Evolutionary conservation across 2,329 filamentous ascomycete species (phyloP).

Genomic region (Claviceps fusiformis): DNA sequence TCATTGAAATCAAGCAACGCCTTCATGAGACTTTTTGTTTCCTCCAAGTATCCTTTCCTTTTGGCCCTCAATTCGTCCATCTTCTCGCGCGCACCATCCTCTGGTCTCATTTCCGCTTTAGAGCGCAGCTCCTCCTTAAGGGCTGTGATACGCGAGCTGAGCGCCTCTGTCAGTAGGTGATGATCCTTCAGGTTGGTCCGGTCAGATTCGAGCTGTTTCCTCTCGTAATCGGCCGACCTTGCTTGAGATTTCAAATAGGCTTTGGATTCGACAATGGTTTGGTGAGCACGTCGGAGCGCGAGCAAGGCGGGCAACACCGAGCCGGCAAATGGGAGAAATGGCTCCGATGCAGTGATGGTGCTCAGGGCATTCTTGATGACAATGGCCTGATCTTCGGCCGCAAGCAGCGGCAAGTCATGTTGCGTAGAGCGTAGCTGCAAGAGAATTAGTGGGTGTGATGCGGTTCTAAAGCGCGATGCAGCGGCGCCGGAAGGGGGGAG

Average conservation of each 20-base stretch:
- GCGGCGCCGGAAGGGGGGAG: not conserved
- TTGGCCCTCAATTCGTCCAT: conserved; percentile 46
- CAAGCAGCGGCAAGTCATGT: conserved; percentile 10
- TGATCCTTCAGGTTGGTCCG: conserved; percentile 39
- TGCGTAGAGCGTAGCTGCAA: conserved; percentile 16
- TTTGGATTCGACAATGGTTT: conserved; percentile 51
- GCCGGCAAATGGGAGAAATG: conserved; percentile 50
- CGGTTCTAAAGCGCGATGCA: not conserved
- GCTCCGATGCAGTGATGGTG: conserved; percentile 44
- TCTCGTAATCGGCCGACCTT: conserved; percentile 26
- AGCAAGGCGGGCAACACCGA: conserved; percentile 60
- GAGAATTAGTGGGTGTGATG: not conserved
- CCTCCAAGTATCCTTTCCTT: conserved; percentile 45
- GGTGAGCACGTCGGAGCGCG: conserved; percentile 53
- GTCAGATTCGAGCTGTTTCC: conserved; percentile 36
- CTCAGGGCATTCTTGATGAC: conserved; percentile 54
- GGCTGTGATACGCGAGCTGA: conserved; percentile 42
- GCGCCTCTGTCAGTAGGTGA: conserved; percentile 36
- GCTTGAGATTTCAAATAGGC: conserved; percentile 37
- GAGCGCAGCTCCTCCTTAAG: conserved; percentile 44
- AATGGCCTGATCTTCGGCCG: conserved; percentile 17
- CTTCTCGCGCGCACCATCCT: conserved; percentile 48
- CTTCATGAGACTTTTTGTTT: conserved; percentile 47
- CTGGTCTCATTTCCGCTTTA: conserved; percentile 42
- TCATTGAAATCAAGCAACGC: conserved; percentile 60